Evolutionary conservation across 805 yeast genomes (phyloP), one percentile per base, ranked within the genome.

Genomic region (Clavispora asparagi): DNA sequence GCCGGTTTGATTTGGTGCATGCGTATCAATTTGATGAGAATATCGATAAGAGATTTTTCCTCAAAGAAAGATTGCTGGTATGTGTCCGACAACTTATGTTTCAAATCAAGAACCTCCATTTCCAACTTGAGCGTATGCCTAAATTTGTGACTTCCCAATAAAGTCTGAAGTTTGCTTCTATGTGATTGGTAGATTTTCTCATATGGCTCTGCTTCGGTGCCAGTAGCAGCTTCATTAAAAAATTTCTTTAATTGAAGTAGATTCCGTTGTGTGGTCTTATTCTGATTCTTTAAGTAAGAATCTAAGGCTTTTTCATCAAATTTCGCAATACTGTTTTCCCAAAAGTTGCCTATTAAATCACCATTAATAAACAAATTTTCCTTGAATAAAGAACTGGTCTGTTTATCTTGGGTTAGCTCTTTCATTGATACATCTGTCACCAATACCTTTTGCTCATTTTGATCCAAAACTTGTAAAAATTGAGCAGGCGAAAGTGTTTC

Each of bases 401-500:
- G 50, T 7, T 54, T 46, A 13, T 55, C 53, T 13, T 53, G 47
- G 6, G 49, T 49, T 16, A 61, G 42, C n/a, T 54, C 54, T 55
- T 46, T 55, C 0, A 60, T 49, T 25, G 71, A 68, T 1, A 68
- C 65, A 31, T 69, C 63, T 35, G 58, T 60, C 12, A 67, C 56
- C 26, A 55, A 42, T 1, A 44, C 50, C 13, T 62, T 55, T 30
- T 59, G 62, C 46, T 73, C 76, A 42, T 68, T 70, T 46, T 71
- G 76, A 52, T 79, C 81, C 40, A 92, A 60, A 4, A 85, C 53
- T 51, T 83, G 81, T 64, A 85, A 85, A 50, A 92, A 83, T 42
- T 83, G 85, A 0, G 94, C 81, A 2, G 74, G 57, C 0, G 88
- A 72, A 7, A 86, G 62, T 33, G 78, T 77, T 37, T 77, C 70